Evolutionary conservation across 2,329 filamentous ascomycete species (phyloP).

Genomic region (Apiospora aurea): DNA sequence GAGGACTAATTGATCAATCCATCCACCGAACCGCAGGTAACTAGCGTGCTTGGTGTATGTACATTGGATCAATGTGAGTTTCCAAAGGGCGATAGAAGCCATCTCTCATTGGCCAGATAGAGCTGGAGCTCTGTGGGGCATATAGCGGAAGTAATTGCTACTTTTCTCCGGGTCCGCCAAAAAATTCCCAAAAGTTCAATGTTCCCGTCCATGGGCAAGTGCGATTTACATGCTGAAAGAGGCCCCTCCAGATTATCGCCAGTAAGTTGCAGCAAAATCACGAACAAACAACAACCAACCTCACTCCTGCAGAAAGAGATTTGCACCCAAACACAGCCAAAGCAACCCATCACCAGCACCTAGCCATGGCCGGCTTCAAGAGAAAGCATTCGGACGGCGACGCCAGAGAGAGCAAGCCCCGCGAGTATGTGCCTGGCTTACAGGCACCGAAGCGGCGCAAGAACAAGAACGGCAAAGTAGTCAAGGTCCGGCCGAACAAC

Average conservation of each 20-base stretch:
- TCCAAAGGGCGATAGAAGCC: neutral
- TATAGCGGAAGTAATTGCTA: neutral
- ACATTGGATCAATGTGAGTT: neutral
- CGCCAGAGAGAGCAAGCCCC: conserved; percentile 28
- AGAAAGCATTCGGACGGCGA: conserved; percentile 40
- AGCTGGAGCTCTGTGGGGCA: neutral
- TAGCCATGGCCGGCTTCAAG: conserved; percentile 38
- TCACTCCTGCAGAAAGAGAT: neutral
- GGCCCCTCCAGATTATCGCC: conserved; percentile 1
- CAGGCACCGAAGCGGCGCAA: conserved; percentile 40
- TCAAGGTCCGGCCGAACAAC: conserved; percentile 45
- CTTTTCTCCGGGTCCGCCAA: conserved; percentile 16
- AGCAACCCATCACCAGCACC: neutral
- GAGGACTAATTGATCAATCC: neutral
- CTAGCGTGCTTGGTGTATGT: neutral
- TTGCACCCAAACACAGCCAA: neutral
- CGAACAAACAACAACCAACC: neutral
- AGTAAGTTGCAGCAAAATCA: neutral
- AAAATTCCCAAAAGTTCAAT: conserved; percentile 19
- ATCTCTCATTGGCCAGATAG: neutral
- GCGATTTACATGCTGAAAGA: conserved; percentile 3
- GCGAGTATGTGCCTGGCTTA: conserved; percentile 22
- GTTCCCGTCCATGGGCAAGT: neutral
- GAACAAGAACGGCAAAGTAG: conserved; percentile 41
- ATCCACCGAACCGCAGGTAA: neutral